Evolutionary conservation across 306 rosid species (phyloP), one percentile per base, ranked within the genome.

Genomic region (Glycine tomentella): DNA sequence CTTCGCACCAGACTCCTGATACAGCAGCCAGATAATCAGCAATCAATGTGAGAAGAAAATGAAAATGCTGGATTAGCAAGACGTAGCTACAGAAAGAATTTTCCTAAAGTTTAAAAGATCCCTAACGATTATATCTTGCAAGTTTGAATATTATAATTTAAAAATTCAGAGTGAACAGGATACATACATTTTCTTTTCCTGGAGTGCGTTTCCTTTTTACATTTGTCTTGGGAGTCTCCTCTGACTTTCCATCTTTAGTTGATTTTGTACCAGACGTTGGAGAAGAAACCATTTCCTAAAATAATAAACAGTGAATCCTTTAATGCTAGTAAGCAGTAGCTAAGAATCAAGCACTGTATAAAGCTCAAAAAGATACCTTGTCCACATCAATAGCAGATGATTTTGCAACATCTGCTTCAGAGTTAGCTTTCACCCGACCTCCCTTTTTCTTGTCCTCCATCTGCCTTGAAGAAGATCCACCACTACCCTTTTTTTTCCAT

Each of bases 131-230:
- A 50, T 16, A 61, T 45, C 7, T 40, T 33, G 42, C 58, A 70
- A 67, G 25, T 7, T 59, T 34, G 33, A 49, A 56, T 77, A 45
- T 38, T 7, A 46, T 63, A 9, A 73, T 38, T 72, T 46, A 40
- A 15, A 68, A 64, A 5, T 12, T 38, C 48, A 9, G 15, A 17
- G 15, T 2, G 15, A 74, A 59, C 66, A 66, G 25, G 63, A 40
- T 36, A 13, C 69, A 25, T 52, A 92, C 98, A 74, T 89, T 88
- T 87, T 75, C 94, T 74, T 85, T 91, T 57, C 86, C 87, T 12
- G 89, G 58, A 62, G 87, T 66, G 46, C 55, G 91, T 82, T 89
- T 91, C 84, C 97, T 91, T 90, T 95, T 95, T 56, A 83, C 77
- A 78, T 50, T 85, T 38, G 89, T 73, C 87, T 82, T 91, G 6